Base-by-base conservation (phyloP, 2,329 filamentous ascomycete species). In the Alternaria novae-zelandiae region DNA sequence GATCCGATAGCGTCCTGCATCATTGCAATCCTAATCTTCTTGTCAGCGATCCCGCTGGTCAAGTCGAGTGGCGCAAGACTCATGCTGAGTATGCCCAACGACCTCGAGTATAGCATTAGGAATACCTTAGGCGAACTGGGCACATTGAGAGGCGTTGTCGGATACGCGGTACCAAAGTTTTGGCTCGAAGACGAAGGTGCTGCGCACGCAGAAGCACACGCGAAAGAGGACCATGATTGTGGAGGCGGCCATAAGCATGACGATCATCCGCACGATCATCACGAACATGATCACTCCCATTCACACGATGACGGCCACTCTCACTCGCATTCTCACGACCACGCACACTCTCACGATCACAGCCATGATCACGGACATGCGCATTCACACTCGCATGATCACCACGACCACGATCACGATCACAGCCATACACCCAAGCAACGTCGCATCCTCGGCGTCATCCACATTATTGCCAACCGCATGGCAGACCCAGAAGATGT, bases 1-100 rank as follows among this genome's bases (percentile, higher is more conserved):
- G 96, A 99, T 78, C 96, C 96, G 3, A 82, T 98, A 20, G 96
- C 96, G 0, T 97, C 95, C 0, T 96, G 94, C 78, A 86, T 97
- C 63, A 99, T 99, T 70, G 95, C 96, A 0, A 86, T 96, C 25
- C 86, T 99, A 50, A 99, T 99, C 69, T 94, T 97, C 78, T 87
- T 91, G n/a, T 97, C 94, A 9, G 93, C 96, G 0, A 88, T 95
- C 28, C 96, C 96, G 1, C 86, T 99, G 0, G 94, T 99, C 21
- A 89, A 89, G 65, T 93, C 91, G 15, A 94, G 92, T 1, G 96
- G 94, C 1, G 91, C 90, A 72, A 90, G 92, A 20, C 83, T 99
- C 4, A 85, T 99, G 21, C 86, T 99, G 3, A 93, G 93, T 17
- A 87, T 98, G 3, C 93, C 96, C 0, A 92, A 92, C 45, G 90